phyloP scores from a whole-genome alignment of 2,329 filamentous ascomycete genomes.

The Aquanectria penicillioides region DNA sequence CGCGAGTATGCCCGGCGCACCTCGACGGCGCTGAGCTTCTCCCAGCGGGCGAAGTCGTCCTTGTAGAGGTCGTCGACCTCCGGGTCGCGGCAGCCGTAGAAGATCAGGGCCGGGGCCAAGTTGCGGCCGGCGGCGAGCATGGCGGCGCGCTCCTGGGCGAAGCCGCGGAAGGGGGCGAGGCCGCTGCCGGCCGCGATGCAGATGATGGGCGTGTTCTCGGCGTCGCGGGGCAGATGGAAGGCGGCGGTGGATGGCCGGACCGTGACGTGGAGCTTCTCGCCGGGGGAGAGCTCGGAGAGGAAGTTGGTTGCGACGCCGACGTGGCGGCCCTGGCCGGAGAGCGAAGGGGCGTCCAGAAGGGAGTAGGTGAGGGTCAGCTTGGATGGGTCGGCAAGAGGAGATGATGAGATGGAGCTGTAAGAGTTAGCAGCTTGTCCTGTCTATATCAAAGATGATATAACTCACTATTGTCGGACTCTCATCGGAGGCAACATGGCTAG shows the following conservation, averaged over 20 bases:
- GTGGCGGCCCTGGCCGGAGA: slow-evolving; percentile 60
- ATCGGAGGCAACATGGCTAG: slow-evolving; percentile 79
- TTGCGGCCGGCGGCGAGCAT: slow-evolving; percentile 59
- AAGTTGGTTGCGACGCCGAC: slow-evolving; percentile 71
- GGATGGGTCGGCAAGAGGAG: slow-evolving; percentile 67
- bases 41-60: slow-evolving; percentile 68
- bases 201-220: slow-evolving; percentile 59
- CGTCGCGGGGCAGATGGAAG: slow-evolving; percentile 60
- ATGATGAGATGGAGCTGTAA: slow-evolving; percentile 75
- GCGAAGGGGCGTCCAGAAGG: slow-evolving; percentile 67
- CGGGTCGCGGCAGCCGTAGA: slow-evolving; percentile 69
- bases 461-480: slow-evolving; percentile 76
- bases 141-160: slow-evolving; percentile 69
- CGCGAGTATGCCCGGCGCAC: slow-evolving; percentile 67
- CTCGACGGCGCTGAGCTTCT: slow-evolving; percentile 57
- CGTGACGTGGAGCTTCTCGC: slow-evolving; percentile 61
- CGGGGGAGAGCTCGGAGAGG: slow-evolving; percentile 58
- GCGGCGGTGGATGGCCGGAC: slow-evolving; percentile 55
- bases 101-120: slow-evolving; percentile 71
- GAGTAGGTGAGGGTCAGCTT: slow-evolving; percentile 74
- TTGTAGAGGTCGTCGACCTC: slow-evolving; percentile 69
- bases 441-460: not conserved
- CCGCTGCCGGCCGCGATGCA: slow-evolving; percentile 64
- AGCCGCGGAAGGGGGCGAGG: slow-evolving; percentile 71
- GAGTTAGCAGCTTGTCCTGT: not conserved